phyloP scores from a whole-genome alignment of 805 yeast species.

The Candida arabinofermentans region DNA sequence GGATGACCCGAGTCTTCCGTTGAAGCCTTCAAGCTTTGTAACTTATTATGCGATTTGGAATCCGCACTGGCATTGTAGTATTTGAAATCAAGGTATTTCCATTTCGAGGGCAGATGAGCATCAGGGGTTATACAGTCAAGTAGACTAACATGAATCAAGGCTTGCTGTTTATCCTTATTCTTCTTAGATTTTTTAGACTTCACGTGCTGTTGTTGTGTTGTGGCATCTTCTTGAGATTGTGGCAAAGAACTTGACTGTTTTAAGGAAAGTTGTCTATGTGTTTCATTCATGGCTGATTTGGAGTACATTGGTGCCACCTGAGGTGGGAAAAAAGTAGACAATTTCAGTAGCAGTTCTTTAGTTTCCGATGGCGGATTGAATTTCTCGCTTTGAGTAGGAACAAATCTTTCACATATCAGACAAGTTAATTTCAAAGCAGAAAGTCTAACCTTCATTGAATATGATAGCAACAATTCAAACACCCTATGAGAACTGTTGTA shows the following conservation, averaged over 20 bases:
- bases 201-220: slow-evolving; percentile 8
- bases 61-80: slow-evolving; percentile 38
- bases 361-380: slow-evolving; percentile 40
- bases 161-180: slow-evolving; percentile 8
- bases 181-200: slow-evolving; percentile 27
- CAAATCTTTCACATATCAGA: slow-evolving; percentile 60
- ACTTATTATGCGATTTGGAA: slow-evolving; percentile 1
- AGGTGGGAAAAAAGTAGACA: slow-evolving; percentile 42
- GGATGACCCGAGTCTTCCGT: slow-evolving; percentile 10
- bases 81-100: slow-evolving; percentile 53
- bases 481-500: slow-evolving; percentile 66
- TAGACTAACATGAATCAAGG: slow-evolving; percentile 24
- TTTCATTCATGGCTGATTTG: slow-evolving; percentile 12
- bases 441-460: slow-evolving; percentile 55
- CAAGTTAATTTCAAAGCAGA: slow-evolving; percentile 49
- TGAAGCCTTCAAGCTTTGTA: slow-evolving; percentile 3
- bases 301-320: slow-evolving; percentile 31
- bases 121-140: slow-evolving; percentile 30
- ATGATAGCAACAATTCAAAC: slow-evolving; percentile 52
- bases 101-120: slow-evolving; percentile 44
- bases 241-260: not conserved
- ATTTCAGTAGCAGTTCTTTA: slow-evolving; percentile 44
- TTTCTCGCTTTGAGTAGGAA: slow-evolving; percentile 40
- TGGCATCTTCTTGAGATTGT: not conserved
- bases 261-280: slow-evolving; percentile 3